Base-by-base conservation (phyloP, 495 filamentous ascomycete genomes). In the Penicillium angulare region DNA sequence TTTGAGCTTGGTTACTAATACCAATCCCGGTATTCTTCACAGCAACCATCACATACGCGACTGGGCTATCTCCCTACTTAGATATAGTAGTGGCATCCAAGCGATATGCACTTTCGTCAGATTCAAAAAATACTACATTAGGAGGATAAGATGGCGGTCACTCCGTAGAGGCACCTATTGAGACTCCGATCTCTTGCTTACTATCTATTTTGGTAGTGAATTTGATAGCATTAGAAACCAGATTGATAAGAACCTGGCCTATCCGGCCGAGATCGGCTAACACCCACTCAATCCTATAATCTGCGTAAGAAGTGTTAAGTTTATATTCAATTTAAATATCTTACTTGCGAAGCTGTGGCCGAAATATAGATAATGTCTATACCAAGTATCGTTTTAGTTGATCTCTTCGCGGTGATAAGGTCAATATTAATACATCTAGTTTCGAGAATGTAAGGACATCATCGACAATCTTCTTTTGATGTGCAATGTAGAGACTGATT, bases 381-480 rank as follows among this genome's bases (percentile, higher is more conserved):
- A 86, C 78, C 1, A 92, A 79, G 16, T 91, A 81, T 18, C 70
- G 66, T 42, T 84, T 67, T 3, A 90, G 90, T 58, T 87, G 78
- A 2, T 84, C 79, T 42, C 79, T 80, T 23, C 81, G 79, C n/a
- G 86, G 87, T 7, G 84, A 80, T 20, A 92, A n/a, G n/a, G 79
- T 75, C 3, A 92, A 67, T 52, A 90, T 69, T n/a, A 82, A 82
- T 3, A 84, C 88, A 50, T 95, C 90, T n/a, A 95, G 75, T 57
- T 95, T 95, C 2, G 86, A 89, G 49, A 89, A 79, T 3, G 84
- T 87, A 36, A 92, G 70, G 10, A 92, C 83, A 57, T 91, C 87
- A 57, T 91, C 86, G 4, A 92, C 83, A 34, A 93, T 90, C 8
- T 86, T 75, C n/a, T n/a, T 63, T 61, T 92, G 87, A 61, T 92